Base-by-base conservation (phyloP, 805 yeast genomes). In the Metschnikowia picachoensis region DNA sequence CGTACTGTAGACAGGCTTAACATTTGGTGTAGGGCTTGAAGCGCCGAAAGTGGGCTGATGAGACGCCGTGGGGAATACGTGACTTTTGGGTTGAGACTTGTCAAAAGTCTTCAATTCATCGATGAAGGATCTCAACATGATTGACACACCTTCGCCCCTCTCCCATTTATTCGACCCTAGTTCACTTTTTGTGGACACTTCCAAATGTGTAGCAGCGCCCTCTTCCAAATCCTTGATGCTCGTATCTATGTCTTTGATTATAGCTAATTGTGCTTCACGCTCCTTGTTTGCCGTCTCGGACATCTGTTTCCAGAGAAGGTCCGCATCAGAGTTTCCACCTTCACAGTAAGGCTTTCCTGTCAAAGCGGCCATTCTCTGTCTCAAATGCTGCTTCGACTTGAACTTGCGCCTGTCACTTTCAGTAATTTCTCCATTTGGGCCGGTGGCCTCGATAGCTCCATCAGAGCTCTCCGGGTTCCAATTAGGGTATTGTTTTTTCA, bases 281-380 rank as follows among this genome's bases (percentile, higher is more conserved):
- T 82, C 87, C 16, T 64, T 64, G 33, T 72, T 73, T n/a, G 83
- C 76, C 20, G 64, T 67, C 16, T 75, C 71, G 17, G 76, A 65
- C 41, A 80, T 84, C 48, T 73, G 76, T 41, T 74, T 76, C 51
- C 84, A 73, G 47, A 71, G 68, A 7, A 68, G 62, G 49, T 83
- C 88, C 41, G 80, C 76, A 43, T 73, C 77, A 34, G 80, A 79
- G 55, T 77, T 74, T 3, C 68, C 70, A 20, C 72, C 74, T 36
- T 70, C 63, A 4, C 74, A 66, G 3, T 74, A 68, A 8, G 78
- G 71, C 58, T 82, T 85, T 6, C 97, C 97, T 0, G 97, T 91
- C 58, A 92, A 76, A 3, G 92, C 88, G 28, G 96, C 95, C 95
- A 92, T 90, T 55, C 96, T 78, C 41, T 91, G 87, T 52, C 83